phyloP scores from a whole-genome alignment of 495 filamentous ascomycete species.

The Ascodesmis nigricans region DNA sequence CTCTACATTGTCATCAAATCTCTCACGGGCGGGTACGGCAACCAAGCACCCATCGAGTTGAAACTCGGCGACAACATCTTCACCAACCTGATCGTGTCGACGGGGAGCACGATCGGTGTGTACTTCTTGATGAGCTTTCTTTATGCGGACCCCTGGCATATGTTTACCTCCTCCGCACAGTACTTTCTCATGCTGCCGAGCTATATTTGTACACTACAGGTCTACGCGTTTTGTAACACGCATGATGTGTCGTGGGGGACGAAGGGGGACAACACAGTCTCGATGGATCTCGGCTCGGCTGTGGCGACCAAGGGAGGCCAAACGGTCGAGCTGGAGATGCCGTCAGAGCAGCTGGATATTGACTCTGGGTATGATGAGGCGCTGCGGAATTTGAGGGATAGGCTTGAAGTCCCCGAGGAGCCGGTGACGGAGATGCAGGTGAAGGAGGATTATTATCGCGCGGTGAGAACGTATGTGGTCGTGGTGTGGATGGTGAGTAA shows the following conservation, averaged over 20 bases:
- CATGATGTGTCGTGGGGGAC: slow-evolving; percentile 99
- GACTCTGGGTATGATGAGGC: slow-evolving; percentile 95
- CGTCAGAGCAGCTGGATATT: slow-evolving; percentile 90
- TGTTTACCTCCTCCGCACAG: slow-evolving; percentile 83
- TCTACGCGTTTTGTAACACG: slow-evolving; percentile 98
- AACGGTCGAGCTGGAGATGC: slow-evolving; percentile 83
- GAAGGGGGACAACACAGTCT: slow-evolving; percentile 89
- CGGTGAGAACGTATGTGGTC: slow-evolving; percentile 96
- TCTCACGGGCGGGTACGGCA: slow-evolving; percentile 31
- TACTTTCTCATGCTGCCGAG: slow-evolving; percentile 81
- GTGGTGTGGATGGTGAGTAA: slow-evolving; percentile 90
- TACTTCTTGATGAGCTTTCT: slow-evolving; percentile 94
- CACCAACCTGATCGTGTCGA: slow-evolving; percentile 84
- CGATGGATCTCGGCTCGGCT: slow-evolving; percentile 75
- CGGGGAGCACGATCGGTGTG: slow-evolving; percentile 66
- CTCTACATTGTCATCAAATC: slow-evolving; percentile 72
- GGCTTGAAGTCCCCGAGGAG: slow-evolving; percentile 52
- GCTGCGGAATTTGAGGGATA: slow-evolving; percentile 81
- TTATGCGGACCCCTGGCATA: slow-evolving; percentile 97
- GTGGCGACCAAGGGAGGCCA: slow-evolving; percentile 45
- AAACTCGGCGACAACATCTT: slow-evolving; percentile 64
- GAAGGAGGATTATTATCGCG: slow-evolving; percentile 97
- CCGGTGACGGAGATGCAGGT: slow-evolving; percentile 49
- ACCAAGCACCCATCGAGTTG: slow-evolving; percentile 23
- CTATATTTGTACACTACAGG: slow-evolving; percentile 93